phyloP scores from a whole-genome alignment of 108 stramenopile genomes.

The Pseudonitzschia pungens region DNA sequence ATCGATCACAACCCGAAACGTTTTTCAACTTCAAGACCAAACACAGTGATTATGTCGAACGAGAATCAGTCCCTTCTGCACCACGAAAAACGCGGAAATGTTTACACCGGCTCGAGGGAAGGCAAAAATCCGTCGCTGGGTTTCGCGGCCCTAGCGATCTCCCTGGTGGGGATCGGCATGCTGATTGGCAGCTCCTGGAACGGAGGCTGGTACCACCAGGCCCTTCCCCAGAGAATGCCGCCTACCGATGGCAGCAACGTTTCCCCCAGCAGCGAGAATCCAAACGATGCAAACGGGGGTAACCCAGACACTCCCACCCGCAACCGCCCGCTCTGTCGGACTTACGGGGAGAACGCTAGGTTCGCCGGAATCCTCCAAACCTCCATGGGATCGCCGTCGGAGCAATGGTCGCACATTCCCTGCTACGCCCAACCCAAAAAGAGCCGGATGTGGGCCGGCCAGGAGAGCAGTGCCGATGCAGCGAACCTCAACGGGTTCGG shows the following conservation, averaged over 20 bases:
- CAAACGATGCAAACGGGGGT: no score
- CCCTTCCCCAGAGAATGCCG: background rate
- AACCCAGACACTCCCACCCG: background rate
- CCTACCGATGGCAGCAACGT: no score
- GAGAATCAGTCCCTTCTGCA: background rate
- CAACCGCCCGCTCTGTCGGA: constrained; percentile 41
- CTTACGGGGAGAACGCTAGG: constrained; percentile 15
- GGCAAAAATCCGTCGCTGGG: background rate
- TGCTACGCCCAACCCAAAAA: constrained; percentile 42
- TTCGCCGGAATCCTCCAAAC: constrained; percentile 54
- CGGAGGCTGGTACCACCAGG: background rate
- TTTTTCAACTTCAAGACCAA: no score
- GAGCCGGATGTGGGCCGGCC: constrained; percentile 14
- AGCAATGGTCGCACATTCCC: constrained; percentile 65
- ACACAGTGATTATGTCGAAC: background rate
- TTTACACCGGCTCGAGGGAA: background rate
- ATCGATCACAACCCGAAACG: no score
- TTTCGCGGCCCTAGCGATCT: background rate
- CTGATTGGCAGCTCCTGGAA: background rate
- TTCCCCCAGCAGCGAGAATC: no score
- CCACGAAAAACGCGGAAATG: background rate
- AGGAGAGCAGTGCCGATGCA: background rate
- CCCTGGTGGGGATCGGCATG: background rate
- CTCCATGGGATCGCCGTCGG: constrained; percentile 50
- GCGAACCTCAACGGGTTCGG: constrained; percentile 38